A percentile compares a stretch with the other conserved stretches of the same genome.
phyloP scores from a whole-genome alignment of 768 basidiomycete species.

The Rhodotorula babjevae region DNA sequence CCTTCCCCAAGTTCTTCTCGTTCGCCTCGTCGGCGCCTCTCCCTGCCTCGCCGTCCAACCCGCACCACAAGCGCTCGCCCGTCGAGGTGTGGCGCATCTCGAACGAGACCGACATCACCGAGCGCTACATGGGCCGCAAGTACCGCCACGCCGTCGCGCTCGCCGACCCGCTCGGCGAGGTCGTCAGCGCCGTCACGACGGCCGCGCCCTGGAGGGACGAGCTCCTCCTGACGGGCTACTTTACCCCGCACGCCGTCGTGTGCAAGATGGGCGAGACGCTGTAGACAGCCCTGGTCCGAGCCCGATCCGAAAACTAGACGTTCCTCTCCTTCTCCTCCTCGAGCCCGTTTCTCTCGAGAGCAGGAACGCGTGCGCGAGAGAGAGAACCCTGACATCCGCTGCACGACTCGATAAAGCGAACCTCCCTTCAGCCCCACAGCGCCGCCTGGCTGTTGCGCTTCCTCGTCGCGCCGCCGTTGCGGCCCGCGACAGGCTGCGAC shows the following conservation, averaged over 20 bases:
- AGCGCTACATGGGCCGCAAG: constrained; percentile 52
- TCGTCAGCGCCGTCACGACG: constrained; percentile 59
- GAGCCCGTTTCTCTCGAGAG: too few relatives aligned
- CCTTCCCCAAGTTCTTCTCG: constrained; percentile 50
- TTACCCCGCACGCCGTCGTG: constrained; percentile 11
- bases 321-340: too few relatives aligned
- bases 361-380: too few relatives aligned
- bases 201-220: constrained; percentile 56
- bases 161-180: constrained; percentile 58
- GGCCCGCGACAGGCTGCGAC: neutral
- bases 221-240: constrained; percentile 39
- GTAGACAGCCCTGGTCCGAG: too few relatives aligned
- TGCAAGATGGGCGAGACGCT: constrained; percentile 6
- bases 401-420: neutral
- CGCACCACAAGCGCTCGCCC: neutral
- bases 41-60: neutral
- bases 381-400: too few relatives aligned
- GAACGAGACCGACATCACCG: constrained; percentile 53
- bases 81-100: constrained; percentile 52
- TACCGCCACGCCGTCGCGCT: constrained; percentile 53
- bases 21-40: constrained; percentile 36
- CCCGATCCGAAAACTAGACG: too few relatives aligned
- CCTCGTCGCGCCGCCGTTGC: neutral
- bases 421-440: neutral
- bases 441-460: neutral